Evolutionary conservation across 116 monocot species (phyloP).

Genomic region (Phalaenopsis hybrid): DNA sequence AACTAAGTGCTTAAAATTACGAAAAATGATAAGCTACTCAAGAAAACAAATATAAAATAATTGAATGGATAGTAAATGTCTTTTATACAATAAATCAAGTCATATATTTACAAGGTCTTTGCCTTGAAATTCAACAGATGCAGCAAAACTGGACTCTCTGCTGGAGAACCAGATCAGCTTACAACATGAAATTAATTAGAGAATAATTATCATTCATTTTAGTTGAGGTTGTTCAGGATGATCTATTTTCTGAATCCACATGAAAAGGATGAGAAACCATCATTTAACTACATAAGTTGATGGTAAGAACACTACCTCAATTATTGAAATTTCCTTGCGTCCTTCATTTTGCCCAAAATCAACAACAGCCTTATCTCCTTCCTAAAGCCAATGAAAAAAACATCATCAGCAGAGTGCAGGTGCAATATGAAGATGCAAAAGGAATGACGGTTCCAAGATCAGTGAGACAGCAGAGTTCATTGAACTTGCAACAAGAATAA

Average conservation of each 20-base stretch:
- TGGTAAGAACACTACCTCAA: constrained; percentile 44
- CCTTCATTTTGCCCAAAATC: constrained; percentile 64
- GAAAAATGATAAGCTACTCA: not conserved
- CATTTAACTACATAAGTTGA: not conserved
- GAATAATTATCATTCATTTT: not conserved
- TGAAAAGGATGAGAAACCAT: not conserved
- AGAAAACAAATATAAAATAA: not conserved
- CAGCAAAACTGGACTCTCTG: not conserved
- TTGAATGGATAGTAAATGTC: not conserved
- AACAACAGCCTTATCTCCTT: constrained; percentile 23
- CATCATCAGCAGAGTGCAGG: constrained; percentile 16
- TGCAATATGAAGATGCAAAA: not conserved
- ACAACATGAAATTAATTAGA: not conserved
- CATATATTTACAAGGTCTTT: not conserved
- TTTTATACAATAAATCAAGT: not conserved
- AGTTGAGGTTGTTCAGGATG: not conserved
- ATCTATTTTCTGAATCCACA: not conserved
- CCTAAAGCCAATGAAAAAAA: constrained; percentile 23
- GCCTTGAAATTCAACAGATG: not conserved
- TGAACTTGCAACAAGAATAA: not conserved
- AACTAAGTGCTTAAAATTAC: not conserved
- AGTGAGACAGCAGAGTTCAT: not conserved
- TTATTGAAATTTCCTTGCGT: constrained; percentile 45
- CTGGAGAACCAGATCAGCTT: not conserved
- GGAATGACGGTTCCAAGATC: not conserved